These are phyloP conservation scores for Penicillium ochrochloron DNA, from an alignment of 495 filamentous ascomycete species.

Conservation along the genomic window DNA sequence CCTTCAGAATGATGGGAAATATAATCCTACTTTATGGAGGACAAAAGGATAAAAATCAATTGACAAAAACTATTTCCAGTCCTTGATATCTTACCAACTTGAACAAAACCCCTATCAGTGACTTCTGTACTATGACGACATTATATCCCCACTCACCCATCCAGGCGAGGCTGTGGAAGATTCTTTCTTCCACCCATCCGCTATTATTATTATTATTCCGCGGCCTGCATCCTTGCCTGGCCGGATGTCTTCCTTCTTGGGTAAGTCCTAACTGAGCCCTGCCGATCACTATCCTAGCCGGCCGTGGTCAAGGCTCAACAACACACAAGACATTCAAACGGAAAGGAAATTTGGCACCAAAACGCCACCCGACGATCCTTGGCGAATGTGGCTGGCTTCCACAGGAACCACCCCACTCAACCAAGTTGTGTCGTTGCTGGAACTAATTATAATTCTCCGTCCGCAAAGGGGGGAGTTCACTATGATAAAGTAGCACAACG, in stretches of 20 bases:
- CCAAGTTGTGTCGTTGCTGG: not conserved
- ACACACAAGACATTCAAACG: not conserved
- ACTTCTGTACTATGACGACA: not conserved
- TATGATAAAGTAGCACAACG: not conserved
- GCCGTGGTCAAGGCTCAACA: no score
- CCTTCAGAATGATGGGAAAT: no score
- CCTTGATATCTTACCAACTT: no score
- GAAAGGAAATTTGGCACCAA: not conserved
- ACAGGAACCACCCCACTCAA: not conserved
- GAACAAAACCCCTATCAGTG: not conserved
- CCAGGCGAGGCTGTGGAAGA: not conserved
- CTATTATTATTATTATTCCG: no score
- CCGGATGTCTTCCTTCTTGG: not conserved
- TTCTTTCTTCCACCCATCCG: not conserved
- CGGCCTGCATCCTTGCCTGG: not conserved
- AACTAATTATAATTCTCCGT: not conserved
- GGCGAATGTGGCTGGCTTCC: constrained; percentile 1
- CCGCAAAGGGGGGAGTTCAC: not conserved
- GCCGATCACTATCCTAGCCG: not conserved
- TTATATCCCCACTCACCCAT: not conserved
- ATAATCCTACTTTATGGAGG: not conserved
- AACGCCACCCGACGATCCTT: constrained; percentile 1
- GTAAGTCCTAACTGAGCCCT: not conserved
- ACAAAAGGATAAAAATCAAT: not conserved
- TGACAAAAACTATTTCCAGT: no score